These are phyloP conservation scores for Pisolithus tinctorius DNA, from an alignment of 768 basidiomycete genomes.

Conservation along the genomic window DNA sequence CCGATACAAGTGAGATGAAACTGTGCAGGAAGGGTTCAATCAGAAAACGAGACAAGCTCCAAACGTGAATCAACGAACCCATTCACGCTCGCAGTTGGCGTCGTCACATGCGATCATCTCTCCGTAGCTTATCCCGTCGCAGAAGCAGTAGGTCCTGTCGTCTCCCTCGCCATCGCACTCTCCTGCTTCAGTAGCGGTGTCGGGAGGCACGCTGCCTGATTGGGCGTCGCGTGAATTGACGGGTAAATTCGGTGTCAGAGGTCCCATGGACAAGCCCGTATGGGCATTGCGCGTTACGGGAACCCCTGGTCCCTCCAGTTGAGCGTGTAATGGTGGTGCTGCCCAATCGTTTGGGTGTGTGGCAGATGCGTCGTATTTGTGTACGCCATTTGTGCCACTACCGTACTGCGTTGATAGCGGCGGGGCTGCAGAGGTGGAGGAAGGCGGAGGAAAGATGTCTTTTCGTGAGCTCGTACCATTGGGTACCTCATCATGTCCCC, in stretches of 20 bases:
- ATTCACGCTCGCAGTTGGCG: slow-evolving; percentile 73
- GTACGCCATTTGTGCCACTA: slow-evolving; percentile 32
- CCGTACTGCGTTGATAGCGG: slow-evolving; percentile 42
- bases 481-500: slow-evolving; percentile 36
- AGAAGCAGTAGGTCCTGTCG: slow-evolving; percentile 76
- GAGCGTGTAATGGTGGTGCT: slow-evolving; percentile 41
- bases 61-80: slow-evolving; percentile 50
- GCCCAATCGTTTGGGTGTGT: slow-evolving; percentile 40
- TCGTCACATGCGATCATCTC: slow-evolving; percentile 96
- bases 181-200: slow-evolving; percentile 39
- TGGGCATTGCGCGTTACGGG: slow-evolving; percentile 48
- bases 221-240: slow-evolving; percentile 25
- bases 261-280: slow-evolving; percentile 15
- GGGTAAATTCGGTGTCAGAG: slow-evolving; percentile 19
- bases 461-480: slow-evolving; percentile 32
- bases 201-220: slow-evolving; percentile 30
- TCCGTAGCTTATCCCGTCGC: slow-evolving; percentile 78
- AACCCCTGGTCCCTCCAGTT: slow-evolving; percentile 75
- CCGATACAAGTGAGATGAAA: slow-evolving; percentile 78
- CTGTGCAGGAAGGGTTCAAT: slow-evolving; percentile 31
- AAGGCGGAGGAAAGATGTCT: slow-evolving; percentile 43
- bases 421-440: slow-evolving; percentile 47
- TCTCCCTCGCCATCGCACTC: slow-evolving; percentile 50
- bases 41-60: slow-evolving; percentile 1
- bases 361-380: slow-evolving; percentile 34